These are phyloP conservation scores for Botrytis porri DNA, from an alignment of 2,329 filamentous ascomycete species.

Conservation along the genomic window DNA sequence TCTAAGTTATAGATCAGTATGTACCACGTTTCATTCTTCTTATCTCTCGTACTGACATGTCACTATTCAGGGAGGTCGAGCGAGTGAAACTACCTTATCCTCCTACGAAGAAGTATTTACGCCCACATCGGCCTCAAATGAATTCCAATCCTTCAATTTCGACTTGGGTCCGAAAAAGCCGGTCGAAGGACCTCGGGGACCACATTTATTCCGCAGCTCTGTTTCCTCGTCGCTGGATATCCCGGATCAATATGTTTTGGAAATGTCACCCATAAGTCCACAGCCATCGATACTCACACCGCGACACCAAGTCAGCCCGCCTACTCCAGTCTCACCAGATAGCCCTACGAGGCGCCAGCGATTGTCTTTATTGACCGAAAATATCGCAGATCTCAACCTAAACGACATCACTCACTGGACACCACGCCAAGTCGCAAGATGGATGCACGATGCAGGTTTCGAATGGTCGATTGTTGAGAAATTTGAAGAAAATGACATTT, in stretches of 20 bases:
- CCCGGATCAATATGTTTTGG: constrained; percentile 54
- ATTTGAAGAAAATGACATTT: constrained; percentile 91
- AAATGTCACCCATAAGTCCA: constrained; percentile 72
- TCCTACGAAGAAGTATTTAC: constrained; percentile 82
- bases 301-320: constrained; percentile 29
- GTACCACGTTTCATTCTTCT: constrained; percentile 38
- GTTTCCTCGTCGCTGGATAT: constrained; percentile 53
- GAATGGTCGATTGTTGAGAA: constrained; percentile 75
- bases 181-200: constrained; percentile 77
- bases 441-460: constrained; percentile 81
- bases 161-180: constrained; percentile 57
- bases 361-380: constrained; percentile 44
- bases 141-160: constrained; percentile 59
- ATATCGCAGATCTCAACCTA: constrained; percentile 55
- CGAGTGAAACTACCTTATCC: constrained; percentile 81
- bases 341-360: constrained; percentile 1
- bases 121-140: constrained; percentile 60
- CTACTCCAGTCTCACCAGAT: constrained; percentile 2
- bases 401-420: constrained; percentile 64
- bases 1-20: constrained; percentile 68
- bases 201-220: constrained; percentile 79
- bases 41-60: constrained; percentile 21
- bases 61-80: constrained; percentile 57
- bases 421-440: constrained; percentile 74
- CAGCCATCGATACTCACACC: constrained; percentile 48